Percentiles rank a stretch among this genome's conserved stretches.
Conservation (phyloP, 768 basidiomycete species). For the Thelephora aurantiotincta region DNA sequence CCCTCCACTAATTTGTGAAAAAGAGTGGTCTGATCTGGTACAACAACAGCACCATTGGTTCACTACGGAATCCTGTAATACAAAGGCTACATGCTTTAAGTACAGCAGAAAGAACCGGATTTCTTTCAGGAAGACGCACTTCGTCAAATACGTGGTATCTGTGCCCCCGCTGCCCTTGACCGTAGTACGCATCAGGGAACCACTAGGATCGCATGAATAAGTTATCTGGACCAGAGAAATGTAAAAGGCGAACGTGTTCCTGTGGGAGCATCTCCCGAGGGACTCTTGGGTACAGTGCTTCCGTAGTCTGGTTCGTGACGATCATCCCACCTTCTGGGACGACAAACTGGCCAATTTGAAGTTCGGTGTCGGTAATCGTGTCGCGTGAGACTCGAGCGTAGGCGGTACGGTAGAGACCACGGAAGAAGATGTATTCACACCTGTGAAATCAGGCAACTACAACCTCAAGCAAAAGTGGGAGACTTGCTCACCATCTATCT, state of each 20-base stretch:
- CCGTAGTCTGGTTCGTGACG: constrained; percentile 42
- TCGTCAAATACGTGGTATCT: constrained; percentile 68
- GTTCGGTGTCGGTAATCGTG: constrained; percentile 80
- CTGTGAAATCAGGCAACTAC: constrained; percentile 18
- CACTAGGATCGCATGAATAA: constrained; percentile 27
- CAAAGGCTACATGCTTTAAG: constrained; percentile 16
- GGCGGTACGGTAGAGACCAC: constrained; percentile 64
- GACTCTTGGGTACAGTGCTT: constrained; percentile 52
- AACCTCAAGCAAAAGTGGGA: neutral
- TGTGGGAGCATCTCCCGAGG: constrained; percentile 53
- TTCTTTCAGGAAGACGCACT: constrained; percentile 22
- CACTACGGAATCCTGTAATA: constrained; percentile 27
- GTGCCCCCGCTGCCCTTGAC: constrained; percentile 53
- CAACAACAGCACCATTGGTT: constrained; percentile 5
- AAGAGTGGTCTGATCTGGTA: too few species aligned
- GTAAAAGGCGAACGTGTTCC: constrained; percentile 34
- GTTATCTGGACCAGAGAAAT: neutral
- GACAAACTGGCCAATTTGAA: constrained; percentile 79
- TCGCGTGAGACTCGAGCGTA: constrained; percentile 76
- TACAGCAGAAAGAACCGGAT: neutral
- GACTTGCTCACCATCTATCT: constrained; percentile 48
- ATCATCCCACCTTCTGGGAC: constrained; percentile 43
- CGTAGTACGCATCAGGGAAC: constrained; percentile 67
- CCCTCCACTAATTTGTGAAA: too few species aligned
- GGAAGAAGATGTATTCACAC: constrained; percentile 88